Base-by-base conservation (phyloP, 1,284 basidiomycete genomes). In the Fomes fomentarius region DNA sequence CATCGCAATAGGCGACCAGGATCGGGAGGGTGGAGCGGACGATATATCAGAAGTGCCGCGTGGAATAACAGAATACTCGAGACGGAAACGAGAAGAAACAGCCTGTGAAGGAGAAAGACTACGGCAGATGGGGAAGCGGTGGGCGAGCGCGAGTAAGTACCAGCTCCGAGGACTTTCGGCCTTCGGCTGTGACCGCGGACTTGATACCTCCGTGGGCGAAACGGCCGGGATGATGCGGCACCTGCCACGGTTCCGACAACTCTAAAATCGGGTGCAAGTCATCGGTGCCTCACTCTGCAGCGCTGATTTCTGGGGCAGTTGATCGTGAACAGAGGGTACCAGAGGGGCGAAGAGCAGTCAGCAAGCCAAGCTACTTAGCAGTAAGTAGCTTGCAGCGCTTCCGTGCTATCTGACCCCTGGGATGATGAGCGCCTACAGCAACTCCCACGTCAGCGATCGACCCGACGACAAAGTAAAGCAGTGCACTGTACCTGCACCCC, bases 101-200 rank as follows among this genome's bases (percentile, higher is more conserved):
- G 45, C 56, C 56, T 40, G 52, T 45, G 49, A 51, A 51, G 52
- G 52, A 43, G 47, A 54, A 42, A 30, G 26, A 41, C 52, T 25
- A 25, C 34, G 34, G 33, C 37, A 15, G 24, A 44, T 56, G 22
- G 40, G 54, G 50, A 47, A 42, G 57, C 57, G 44, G 50, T 30
- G 44, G 56, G 37, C 26, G 53, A 42, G 46, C 22, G 48, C 34
- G 47, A 39, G 46, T 39, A 48, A n/a, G n/a, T n/a, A n/a, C n/a
- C 47, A 57, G 47, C 42, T 60, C 58, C 58, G 58, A 60, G 58
- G 58, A 60, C 31, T 42, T 60, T 42, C 51, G 58, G 54, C 24
- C 22, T 46, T 60, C 51, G 22, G 22, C 40, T 45, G 43, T 21
- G 38, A 50, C 58, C 58, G 58, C 58, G 58, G 58, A 60, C 26